phyloP scores from a whole-genome alignment of 108 stramenopile genomes.

The Nitzschia sp. region DNA sequence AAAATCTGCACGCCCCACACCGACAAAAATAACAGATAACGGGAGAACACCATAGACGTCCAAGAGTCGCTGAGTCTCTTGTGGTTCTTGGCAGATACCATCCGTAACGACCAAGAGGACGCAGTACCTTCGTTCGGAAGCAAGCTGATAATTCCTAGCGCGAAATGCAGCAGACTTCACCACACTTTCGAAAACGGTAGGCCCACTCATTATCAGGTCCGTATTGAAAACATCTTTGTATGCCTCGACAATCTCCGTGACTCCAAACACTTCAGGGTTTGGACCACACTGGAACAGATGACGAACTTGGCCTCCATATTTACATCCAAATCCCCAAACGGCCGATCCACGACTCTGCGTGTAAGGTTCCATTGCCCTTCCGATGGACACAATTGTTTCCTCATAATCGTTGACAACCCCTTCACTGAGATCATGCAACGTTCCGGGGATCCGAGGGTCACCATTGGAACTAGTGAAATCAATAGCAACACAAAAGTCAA shows the following conservation, averaged over 20 bases:
- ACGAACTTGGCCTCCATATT: constrained; percentile 52
- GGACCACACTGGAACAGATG: constrained; percentile 67
- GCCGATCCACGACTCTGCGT: constrained; percentile 33
- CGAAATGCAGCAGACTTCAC: constrained; percentile 20
- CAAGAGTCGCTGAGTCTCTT: constrained; percentile 47
- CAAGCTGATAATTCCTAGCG: not conserved
- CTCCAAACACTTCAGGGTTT: constrained; percentile 37
- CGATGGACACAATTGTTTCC: constrained; percentile 62
- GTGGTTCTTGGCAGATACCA: constrained; percentile 64
- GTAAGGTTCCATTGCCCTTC: constrained; percentile 46
- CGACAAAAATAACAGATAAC: constrained; percentile 62
- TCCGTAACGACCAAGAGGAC: constrained; percentile 84
- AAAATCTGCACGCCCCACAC: constrained; percentile 61
- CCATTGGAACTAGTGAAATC: constrained; percentile 71
- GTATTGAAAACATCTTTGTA: constrained; percentile 57
- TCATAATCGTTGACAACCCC: constrained; percentile 54
- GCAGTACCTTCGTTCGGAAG: constrained; percentile 9
- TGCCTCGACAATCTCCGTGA: constrained; percentile 60
- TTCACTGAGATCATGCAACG: constrained; percentile 19
- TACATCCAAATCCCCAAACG: constrained; percentile 86
- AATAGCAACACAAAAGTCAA: constrained; percentile 63
- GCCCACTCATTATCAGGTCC: constrained; percentile 69
- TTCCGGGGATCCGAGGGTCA: constrained; percentile 33
- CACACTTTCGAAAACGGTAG: constrained; percentile 52
- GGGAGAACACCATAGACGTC: constrained; percentile 36